Percentiles rank a stretch among this genome's conserved stretches.
These are phyloP conservation scores for Rhodotorula kratochvilovae DNA, from an alignment of 768 basidiomycete genomes.

Conservation along the genomic window DNA sequence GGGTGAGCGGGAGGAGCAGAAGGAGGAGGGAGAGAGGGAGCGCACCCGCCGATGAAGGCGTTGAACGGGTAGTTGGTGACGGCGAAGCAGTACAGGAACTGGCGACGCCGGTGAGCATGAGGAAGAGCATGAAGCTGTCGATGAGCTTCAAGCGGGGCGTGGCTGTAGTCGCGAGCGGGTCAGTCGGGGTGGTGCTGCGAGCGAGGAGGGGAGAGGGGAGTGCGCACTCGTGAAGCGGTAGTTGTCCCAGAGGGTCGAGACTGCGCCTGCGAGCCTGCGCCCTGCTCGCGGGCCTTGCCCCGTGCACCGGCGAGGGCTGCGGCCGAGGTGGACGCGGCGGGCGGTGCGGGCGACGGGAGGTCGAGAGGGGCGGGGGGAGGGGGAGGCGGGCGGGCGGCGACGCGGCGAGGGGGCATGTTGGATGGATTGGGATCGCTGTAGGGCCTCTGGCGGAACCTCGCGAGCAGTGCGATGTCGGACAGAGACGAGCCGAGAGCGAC, in stretches of 20 bases:
- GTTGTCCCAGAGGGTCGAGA: conserved; percentile 10
- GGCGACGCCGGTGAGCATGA: conserved; percentile 84
- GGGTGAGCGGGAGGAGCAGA: background rate
- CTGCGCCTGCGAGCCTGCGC: background rate
- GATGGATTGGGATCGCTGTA: no score
- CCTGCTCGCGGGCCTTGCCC: background rate
- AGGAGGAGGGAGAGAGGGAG: conserved; percentile 10
- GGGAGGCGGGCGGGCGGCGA: conserved; percentile 1
- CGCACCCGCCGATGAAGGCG: conserved; percentile 91
- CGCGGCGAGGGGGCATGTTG: conserved; percentile 23
- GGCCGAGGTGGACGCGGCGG: background rate
- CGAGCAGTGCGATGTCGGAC: no score
- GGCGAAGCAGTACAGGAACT: conserved; percentile 86
- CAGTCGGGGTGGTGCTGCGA: no score
- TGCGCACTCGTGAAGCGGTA: conserved; percentile 22
- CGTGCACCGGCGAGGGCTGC: background rate
- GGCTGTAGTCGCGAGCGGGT: conserved; percentile 10
- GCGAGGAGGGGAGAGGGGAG: background rate
- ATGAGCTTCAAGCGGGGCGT: conserved; percentile 70
- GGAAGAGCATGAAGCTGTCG: conserved; percentile 85
- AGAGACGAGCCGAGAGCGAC: background rate
- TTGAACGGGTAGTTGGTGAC: conserved; percentile 95
- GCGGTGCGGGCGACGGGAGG: background rate
- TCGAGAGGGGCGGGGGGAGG: background rate
- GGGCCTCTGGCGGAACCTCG: no score